Conservation (phyloP, 257 asterid species). For the Striga asiatica region DNA sequence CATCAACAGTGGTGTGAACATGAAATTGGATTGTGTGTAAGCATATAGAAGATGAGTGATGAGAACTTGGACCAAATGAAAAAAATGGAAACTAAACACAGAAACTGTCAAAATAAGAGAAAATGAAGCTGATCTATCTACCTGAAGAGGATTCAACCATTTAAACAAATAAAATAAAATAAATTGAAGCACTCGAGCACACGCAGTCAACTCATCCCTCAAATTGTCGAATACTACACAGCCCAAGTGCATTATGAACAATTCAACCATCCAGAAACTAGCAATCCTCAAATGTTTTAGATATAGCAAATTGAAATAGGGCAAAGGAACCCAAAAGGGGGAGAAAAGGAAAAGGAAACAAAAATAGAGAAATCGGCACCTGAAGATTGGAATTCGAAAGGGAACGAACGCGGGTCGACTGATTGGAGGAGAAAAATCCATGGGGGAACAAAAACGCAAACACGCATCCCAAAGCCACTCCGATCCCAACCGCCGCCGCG, state of each 20-base stretch:
- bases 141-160: neutral
- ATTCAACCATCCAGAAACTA: neutral
- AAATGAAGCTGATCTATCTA: neutral
- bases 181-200: neutral
- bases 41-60: neutral
- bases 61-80: neutral
- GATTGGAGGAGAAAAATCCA: conserved; percentile 33
- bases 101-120: neutral
- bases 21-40: neutral
- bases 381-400: conserved; percentile 26
- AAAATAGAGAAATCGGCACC: conserved; percentile 21
- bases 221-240: too few relatives aligned
- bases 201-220: conserved; percentile 18
- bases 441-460: conserved; percentile 36
- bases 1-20: neutral
- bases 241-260: too few relatives aligned
- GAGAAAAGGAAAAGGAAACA: neutral
- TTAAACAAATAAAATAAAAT: neutral
- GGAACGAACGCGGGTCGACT: conserved; percentile 16
- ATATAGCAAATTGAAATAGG: neutral
- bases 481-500: conserved; percentile 51
- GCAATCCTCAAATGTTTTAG: neutral
- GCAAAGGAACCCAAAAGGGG: neutral
- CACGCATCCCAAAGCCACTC: conserved; percentile 52
- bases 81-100: neutral